phyloP scores from a whole-genome alignment of 768 basidiomycete genomes.

The Kwoniella heveanensis region DNA sequence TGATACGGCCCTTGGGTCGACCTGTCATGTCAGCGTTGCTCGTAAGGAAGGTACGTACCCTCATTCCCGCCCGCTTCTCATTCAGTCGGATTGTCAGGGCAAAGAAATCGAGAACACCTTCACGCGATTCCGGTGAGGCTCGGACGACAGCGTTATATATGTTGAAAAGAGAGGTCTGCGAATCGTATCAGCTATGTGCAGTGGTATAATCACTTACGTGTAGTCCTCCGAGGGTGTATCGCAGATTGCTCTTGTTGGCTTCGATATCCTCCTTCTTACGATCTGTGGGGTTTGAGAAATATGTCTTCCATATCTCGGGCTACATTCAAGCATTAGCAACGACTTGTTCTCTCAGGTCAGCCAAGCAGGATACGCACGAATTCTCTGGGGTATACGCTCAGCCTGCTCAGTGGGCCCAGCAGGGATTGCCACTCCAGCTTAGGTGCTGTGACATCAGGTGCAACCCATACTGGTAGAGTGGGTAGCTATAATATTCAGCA shows the following conservation, averaged over 20 bases:
- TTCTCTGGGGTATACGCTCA: slow-evolving; percentile 85
- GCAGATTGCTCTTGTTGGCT: slow-evolving; percentile 77
- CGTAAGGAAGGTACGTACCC: slow-evolving; percentile 59
- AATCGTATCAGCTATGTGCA: neutral
- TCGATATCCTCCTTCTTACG: slow-evolving; percentile 73
- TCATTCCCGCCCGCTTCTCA: slow-evolving; percentile 84
- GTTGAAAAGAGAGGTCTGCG: slow-evolving; percentile 68
- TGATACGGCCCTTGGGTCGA: slow-evolving; percentile 81
- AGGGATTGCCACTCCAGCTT: slow-evolving; percentile 62
- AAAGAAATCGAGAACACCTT: slow-evolving; percentile 81
- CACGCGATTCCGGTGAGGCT: slow-evolving; percentile 73
- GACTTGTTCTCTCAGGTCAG: neutral
- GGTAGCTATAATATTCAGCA: slow-evolving; percentile 47
- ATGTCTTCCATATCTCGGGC: slow-evolving; percentile 74
- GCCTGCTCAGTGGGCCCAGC: slow-evolving; percentile 78
- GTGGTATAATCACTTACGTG: slow-evolving; percentile 63
- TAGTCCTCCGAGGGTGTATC: slow-evolving; percentile 80
- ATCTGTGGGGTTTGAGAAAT: slow-evolving; percentile 84
- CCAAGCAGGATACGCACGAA: slow-evolving; percentile 65
- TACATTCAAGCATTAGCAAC: slow-evolving; percentile 49
- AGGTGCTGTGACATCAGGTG: slow-evolving; percentile 42
- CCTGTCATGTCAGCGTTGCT: slow-evolving; percentile 58
- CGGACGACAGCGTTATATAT: slow-evolving; percentile 87
- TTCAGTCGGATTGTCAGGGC: slow-evolving; percentile 74
- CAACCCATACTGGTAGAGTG: slow-evolving; percentile 50